phyloP scores from a whole-genome alignment of 495 filamentous ascomycete genomes.

The Penicillium soppii region DNA sequence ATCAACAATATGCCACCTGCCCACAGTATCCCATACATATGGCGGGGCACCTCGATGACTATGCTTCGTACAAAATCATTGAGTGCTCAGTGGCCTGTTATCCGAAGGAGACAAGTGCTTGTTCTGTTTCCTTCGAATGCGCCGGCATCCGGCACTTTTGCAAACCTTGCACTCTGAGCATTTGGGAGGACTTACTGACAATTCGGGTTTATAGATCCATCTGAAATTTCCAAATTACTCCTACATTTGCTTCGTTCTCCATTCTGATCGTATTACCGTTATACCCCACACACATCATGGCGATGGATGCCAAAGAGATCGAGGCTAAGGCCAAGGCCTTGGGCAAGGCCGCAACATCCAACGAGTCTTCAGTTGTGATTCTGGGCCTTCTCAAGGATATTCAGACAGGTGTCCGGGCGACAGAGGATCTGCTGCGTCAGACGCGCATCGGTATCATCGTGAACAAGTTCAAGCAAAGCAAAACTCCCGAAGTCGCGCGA shows the following conservation, averaged over 20 bases:
- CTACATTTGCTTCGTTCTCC: neutral
- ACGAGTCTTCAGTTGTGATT: slow-evolving; percentile 64
- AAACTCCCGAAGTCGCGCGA: slow-evolving; percentile 71
- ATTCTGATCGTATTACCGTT: neutral
- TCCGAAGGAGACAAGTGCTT: neutral
- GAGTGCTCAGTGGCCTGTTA: neutral
- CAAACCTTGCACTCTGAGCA: neutral
- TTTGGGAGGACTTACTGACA: neutral
- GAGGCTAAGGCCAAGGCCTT: slow-evolving; percentile 69
- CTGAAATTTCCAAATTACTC: neutral
- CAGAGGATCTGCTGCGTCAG: slow-evolving; percentile 80
- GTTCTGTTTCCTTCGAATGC: slow-evolving; percentile 2
- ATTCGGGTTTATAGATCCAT: neutral
- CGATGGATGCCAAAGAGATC: slow-evolving; percentile 82
- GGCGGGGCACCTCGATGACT: neutral
- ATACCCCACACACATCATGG: slow-evolving; percentile 14
- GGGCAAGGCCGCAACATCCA: slow-evolving; percentile 68
- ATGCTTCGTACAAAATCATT: neutral
- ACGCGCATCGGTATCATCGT: slow-evolving; percentile 89
- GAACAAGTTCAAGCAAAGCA: slow-evolving; percentile 74
- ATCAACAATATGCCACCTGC: neutral
- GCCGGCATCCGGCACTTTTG: slow-evolving; percentile 1
- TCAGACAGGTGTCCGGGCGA: slow-evolving; percentile 73
- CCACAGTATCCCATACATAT: neutral
- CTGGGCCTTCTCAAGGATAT: slow-evolving; percentile 71